Evolutionary conservation across 768 basidiomycete species (phyloP).

Genomic region (Kwoniella sp.): DNA sequence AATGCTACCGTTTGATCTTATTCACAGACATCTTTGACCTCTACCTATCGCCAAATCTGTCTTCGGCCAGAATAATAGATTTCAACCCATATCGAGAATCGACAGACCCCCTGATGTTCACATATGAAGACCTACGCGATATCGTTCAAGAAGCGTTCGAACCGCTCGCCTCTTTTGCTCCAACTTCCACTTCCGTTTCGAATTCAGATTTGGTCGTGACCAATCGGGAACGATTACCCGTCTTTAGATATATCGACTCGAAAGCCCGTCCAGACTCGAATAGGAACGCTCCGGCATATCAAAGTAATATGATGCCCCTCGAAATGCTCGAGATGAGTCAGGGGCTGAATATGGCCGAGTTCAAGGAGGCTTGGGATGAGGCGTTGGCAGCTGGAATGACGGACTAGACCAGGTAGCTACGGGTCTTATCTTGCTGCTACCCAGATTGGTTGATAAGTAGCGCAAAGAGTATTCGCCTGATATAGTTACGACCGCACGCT

Average conservation of each 20-base stretch:
- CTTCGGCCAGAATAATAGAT: slow-evolving; percentile 78
- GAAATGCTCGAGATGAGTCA: slow-evolving; percentile 79
- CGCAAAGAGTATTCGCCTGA: too few relatives aligned
- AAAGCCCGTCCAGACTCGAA: slow-evolving; percentile 69
- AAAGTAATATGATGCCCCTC: slow-evolving; percentile 88
- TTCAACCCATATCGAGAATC: slow-evolving; percentile 84
- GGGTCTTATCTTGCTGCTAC: too few relatives aligned
- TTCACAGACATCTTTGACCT: slow-evolving; percentile 78
- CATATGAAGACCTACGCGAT: slow-evolving; percentile 71
- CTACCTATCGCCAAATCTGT: slow-evolving; percentile 77
- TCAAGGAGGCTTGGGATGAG: slow-evolving; percentile 62
- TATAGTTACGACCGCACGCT: too few relatives aligned
- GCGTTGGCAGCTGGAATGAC: slow-evolving; percentile 52
- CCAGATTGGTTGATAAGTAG: too few relatives aligned
- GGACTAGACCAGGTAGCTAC: slow-evolving; percentile 1
- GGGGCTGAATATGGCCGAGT: slow-evolving; percentile 72
- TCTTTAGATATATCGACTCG: slow-evolving; percentile 67
- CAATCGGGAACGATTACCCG: slow-evolving; percentile 30
- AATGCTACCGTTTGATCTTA: neutral
- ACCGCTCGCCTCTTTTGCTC: slow-evolving; percentile 9
- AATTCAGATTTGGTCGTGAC: too few relatives aligned
- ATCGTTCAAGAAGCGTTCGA: slow-evolving; percentile 18
- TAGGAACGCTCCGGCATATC: slow-evolving; percentile 70
- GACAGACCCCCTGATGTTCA: slow-evolving; percentile 86
- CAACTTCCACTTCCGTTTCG: too few relatives aligned